Evolutionary conservation across 768 basidiomycete genomes (phyloP), one percentile per base, ranked within the genome.

Genomic region (Clathrus columnatus): DNA sequence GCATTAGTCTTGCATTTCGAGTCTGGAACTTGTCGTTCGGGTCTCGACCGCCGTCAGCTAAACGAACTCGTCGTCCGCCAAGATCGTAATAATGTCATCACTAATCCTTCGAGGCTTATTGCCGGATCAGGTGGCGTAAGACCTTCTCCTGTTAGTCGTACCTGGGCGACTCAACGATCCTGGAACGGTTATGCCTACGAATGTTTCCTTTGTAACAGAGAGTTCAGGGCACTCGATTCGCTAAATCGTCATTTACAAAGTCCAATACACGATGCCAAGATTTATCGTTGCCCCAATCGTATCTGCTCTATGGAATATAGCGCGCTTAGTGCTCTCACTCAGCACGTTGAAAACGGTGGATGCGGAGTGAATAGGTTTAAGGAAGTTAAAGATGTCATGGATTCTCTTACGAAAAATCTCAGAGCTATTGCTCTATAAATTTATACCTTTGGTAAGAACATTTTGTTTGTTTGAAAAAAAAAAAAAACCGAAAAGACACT

Each of bases 181-280:
- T 80, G 70, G 70, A 78, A 77, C 57, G 71, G 71, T 0, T 4
- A 0, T 5, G 69, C 59, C 5, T 87, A 73, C 64, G 83, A 87
- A 65, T 87, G 85, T 65, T 79, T 79, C 62, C 65, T 87, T 23
- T 87, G 85, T 64, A 74, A 80, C 63, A 55, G 51, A 20, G 60
- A 49, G 11, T 82, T 75, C 61, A 26, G 60, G 49, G 61, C 69
- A 0, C 73, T 85, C 11, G 10, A 16, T 0, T 68, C 66, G 6
- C 72, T 87, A 49, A 84, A 87, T 61, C 71, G 75, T 58, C 87
- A 87, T 61, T 72, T 87, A 44, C 71, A 73, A 49, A 85, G 85
- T 65, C 81, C 85, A 1, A 69, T 62, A 2, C 85, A 86, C 62
- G 65, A 75, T 59, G 71, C 75, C 1, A 73, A 70, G 63, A 69